Evolutionary conservation across 176 grass and related monocot genomes (phyloP).

Genomic region (Typha latifolia): DNA sequence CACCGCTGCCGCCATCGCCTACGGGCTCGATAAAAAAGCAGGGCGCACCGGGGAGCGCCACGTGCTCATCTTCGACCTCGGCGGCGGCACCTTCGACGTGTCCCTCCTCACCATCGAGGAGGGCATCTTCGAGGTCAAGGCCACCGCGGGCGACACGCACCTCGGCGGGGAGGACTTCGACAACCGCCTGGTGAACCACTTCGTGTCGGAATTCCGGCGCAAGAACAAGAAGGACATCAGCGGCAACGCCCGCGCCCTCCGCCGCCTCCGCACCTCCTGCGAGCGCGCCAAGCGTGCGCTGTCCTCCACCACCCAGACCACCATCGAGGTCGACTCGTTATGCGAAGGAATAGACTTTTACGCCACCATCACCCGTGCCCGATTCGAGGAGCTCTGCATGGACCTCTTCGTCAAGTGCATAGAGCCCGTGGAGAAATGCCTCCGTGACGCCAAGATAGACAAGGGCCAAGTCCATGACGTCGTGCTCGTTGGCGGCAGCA

Average conservation of each 20-base stretch:
- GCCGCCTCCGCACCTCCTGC: conserved; percentile 17
- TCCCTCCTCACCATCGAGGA: conserved; percentile 25
- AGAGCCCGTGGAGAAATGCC: conserved; percentile 17
- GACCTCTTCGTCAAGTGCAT: conserved; percentile 17
- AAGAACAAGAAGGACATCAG: conserved; percentile 25
- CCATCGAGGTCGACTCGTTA: conserved; percentile 13
- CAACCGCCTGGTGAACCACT: conserved; percentile 25
- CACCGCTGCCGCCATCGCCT: conserved; percentile 12
- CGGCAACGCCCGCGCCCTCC: conserved; percentile 18
- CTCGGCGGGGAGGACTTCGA: conserved; percentile 24
- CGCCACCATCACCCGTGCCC: conserved; percentile 11
- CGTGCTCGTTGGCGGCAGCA: conserved; percentile 20
- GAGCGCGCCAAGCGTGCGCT: conserved; percentile 16
- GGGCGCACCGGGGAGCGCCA: conserved; percentile 9
- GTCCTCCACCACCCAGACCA: conserved; percentile 19
- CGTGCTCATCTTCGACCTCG: conserved; percentile 24
- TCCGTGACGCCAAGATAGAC: conserved; percentile 16
- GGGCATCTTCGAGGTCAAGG: conserved; percentile 24
- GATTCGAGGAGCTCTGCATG: conserved; percentile 18
- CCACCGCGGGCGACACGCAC: conserved; percentile 15
- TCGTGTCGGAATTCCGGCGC: conserved; percentile 6
- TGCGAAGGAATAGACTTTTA: conserved; percentile 19
- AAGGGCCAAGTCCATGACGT: conserved; percentile 22
- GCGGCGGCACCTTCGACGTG: conserved; percentile 24
- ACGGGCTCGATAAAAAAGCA: conserved; percentile 20